Base-by-base conservation (phyloP, 192 early-diverging fungal genomes). In the Chytriomyces sp. region DNA sequence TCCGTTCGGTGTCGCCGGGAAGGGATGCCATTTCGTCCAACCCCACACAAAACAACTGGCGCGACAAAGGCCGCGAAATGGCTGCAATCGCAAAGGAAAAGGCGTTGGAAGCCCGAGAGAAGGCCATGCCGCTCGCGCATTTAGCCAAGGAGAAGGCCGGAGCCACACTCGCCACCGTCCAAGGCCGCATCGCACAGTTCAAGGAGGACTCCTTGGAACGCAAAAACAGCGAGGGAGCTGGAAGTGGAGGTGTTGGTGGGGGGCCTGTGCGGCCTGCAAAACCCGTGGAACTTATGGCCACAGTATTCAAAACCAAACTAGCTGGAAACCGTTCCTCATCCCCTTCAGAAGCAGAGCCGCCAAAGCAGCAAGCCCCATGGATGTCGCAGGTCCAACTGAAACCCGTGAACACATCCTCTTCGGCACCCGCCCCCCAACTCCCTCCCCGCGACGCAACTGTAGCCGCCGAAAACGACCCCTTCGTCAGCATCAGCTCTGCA, bases 331-430 rank as follows among this genome's bases (percentile, higher is more conserved):
- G 17, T n/a, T 28, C n/a, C 22, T 64, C 62, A 33, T 30, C 36
- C 7, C 33, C 17, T 14, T 30, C 59, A 31, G 14, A 31, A 38
- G 19, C n/a, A n/a, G n/a, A n/a, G n/a, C n/a, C n/a, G n/a, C n/a
- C n/a, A n/a, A n/a, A n/a, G n/a, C n/a, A n/a, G n/a, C n/a, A 61
- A 37, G 59, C 59, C 38, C 59, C 59, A 19, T 61, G 59, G 59
- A 38, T 61, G 33, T 37, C 30, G 17, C 59, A 61, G 38, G 59
- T 61, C 14, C 12, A 30, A 19, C 36, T 61, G 2, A 61, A 61
- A 26, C 64, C 53, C 1, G 30, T 66, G n/a, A 19, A 40, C 7
- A 62, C n/a, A n/a, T n/a, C n/a, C n/a, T n/a, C n/a, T n/a, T n/a
- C n/a, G n/a, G n/a, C n/a, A n/a, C 28, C 55, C 61, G 38, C 70